Base-by-base conservation (phyloP, 176 grass and related monocot species). In the Tillandsia leiboldiana region DNA sequence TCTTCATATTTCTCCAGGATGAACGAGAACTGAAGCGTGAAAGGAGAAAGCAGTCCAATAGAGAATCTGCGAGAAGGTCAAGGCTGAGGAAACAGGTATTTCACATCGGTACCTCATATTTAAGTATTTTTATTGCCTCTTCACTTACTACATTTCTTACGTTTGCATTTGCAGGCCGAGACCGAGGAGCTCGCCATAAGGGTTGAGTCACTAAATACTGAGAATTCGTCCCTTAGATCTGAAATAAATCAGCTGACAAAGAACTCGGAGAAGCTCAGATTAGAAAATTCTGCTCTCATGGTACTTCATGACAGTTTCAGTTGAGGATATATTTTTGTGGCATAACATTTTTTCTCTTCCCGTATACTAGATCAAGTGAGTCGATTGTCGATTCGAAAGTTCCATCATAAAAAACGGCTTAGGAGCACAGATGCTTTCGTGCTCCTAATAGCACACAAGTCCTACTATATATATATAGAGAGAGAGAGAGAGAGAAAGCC, bases 71-170 rank as follows among this genome's bases (percentile, higher is more conserved):
- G 50, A 77, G 88, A 57, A 78, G 92, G 49, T 96, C 92, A 77
- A 91, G 92, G 75, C 57, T 96, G 65, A 80, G 88, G 79, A 96
- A 96, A 63, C 85, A 96, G 88, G 88, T 96, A 74, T 54, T 2
- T 9, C 48, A 70, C 10, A 52, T 12, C 13, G 20, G 20, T 12
- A 70, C 26, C 8, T 28, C 52, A 18, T 18, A 15, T 18, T 15
- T 61, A 23, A 69, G 3, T 29, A 1, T 58, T 8, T 56, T 18
- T 64, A 15, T 53, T 64, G 72, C 23, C 26, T 11, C 24, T 67
- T 58, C 54, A 54, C 50, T 65, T 67, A n/a, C 71, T 71, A 47
- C 79, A 66, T 65, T 64, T 28, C 10, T 18, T 26, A 24, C 14
- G 1, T 62, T 14, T 77, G 77, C 50, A 20, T 81, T 78, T 75